Conservation (phyloP, 1,139 yeast genomes). For the Taphrina sp. region DNA sequence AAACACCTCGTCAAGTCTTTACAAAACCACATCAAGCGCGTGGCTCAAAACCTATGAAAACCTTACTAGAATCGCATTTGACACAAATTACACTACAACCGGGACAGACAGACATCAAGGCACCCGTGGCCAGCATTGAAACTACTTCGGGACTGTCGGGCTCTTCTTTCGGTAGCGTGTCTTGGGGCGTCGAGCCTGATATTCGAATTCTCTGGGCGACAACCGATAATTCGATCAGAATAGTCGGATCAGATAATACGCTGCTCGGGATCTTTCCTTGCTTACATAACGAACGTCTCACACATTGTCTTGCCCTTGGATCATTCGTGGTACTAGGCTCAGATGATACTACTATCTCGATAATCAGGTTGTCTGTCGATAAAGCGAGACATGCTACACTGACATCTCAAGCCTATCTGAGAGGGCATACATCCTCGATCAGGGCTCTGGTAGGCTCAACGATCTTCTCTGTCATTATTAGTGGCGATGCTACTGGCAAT, state of each 20-base stretch:
- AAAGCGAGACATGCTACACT: conserved; percentile 33
- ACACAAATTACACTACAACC: background rate
- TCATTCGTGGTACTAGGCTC: conserved; percentile 39
- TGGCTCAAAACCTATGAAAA: conserved; percentile 42
- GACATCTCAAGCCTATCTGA: conserved; percentile 36
- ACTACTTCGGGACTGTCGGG: conserved; percentile 3
- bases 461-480: conserved; percentile 39
- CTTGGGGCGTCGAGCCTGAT: background rate
- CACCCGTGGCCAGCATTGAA: background rate
- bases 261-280: conserved; percentile 38
- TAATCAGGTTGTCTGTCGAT: conserved; percentile 37
- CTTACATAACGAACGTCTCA: conserved; percentile 37
- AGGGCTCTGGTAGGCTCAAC: conserved; percentile 38
- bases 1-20: conserved; percentile 74
- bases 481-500: conserved; percentile 39
- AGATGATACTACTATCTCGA: conserved; percentile 38
- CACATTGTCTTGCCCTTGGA: conserved; percentile 37
- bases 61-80: background rate
- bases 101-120: background rate
- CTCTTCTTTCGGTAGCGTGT: background rate
- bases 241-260: conserved; percentile 7
- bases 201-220: conserved; percentile 1
- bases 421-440: conserved; percentile 39
- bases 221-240: conserved; percentile 7
- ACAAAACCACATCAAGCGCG: conserved; percentile 60